These are phyloP conservation scores for Rhododendron kiyosumense DNA, from an alignment of 148 eudicot species.

Conservation along the genomic window DNA sequence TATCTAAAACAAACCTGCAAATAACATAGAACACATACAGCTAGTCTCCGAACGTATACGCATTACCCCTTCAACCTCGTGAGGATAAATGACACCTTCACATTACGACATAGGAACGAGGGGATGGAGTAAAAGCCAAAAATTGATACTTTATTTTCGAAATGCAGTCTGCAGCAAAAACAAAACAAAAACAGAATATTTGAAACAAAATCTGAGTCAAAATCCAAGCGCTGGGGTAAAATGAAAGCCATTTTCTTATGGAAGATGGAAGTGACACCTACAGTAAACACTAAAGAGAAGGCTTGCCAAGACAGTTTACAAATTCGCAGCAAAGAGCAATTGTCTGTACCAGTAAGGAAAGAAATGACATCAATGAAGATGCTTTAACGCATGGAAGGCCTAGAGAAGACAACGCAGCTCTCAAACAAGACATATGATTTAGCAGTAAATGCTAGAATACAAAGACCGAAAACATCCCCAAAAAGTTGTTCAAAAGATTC, in stretches of 20 bases:
- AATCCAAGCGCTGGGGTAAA: not conserved
- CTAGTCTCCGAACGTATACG: no score
- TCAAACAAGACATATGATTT: not conserved
- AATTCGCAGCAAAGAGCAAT: not conserved
- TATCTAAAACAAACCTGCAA: constrained; percentile 77
- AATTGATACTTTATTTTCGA: not conserved
- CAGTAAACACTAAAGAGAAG: not conserved
- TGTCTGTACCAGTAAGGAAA: not conserved
- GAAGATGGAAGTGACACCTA: not conserved
- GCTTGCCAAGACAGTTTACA: not conserved
- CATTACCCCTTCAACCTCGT: not conserved
- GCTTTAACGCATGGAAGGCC: not conserved
- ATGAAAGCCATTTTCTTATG: not conserved
- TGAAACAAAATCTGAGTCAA: no score
- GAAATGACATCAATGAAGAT: not conserved
- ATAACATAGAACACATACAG: no score
- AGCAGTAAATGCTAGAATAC: not conserved
- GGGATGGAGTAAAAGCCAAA: not conserved
- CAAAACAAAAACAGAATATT: not conserved
- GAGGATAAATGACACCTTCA: not conserved
- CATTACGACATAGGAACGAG: not conserved
- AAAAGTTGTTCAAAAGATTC: not conserved
- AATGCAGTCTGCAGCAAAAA: not conserved
- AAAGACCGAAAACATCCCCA: not conserved
- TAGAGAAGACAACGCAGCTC: not conserved